Conservation (phyloP, 495 filamentous ascomycete genomes). For the Astrocystis sublimbata region DNA sequence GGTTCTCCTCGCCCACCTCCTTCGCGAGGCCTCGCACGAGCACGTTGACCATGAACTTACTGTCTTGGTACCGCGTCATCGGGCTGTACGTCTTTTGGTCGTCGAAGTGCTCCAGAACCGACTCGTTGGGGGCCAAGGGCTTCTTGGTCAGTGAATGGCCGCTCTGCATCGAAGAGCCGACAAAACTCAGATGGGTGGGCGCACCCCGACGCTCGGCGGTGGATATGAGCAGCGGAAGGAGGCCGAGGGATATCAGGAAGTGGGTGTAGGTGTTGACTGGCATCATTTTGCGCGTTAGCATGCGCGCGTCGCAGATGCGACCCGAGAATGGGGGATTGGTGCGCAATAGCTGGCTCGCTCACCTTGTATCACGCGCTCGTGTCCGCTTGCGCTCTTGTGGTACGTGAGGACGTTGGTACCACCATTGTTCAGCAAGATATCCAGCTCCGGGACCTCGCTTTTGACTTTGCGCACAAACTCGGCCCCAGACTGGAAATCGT, state of each 20-base stretch:
- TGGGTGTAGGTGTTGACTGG: slow-evolving; percentile 39
- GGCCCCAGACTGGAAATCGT: slow-evolving; percentile 19
- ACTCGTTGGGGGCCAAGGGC: slow-evolving; percentile 18
- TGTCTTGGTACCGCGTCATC: slow-evolving; percentile 31
- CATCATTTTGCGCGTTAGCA: neutral
- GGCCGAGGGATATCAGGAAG: slow-evolving; percentile 31
- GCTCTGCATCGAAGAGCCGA: slow-evolving; percentile 35
- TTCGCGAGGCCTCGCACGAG: slow-evolving; percentile 36
- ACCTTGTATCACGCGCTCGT: slow-evolving; percentile 32
- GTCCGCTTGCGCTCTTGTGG: slow-evolving; percentile 29
- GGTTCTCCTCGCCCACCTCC: slow-evolving; percentile 16
- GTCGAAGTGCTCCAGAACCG: slow-evolving; percentile 34
- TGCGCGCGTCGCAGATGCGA: neutral
- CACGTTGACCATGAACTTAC: slow-evolving; percentile 34
- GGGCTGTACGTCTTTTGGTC: slow-evolving; percentile 20
- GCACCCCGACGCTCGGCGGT: slow-evolving; percentile 22
- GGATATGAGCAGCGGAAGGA: slow-evolving; percentile 36
- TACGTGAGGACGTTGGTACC: slow-evolving; percentile 29
- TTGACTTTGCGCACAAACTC: slow-evolving; percentile 27
- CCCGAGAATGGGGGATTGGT: neutral
- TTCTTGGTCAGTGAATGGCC: slow-evolving; percentile 17
- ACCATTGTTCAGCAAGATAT: slow-evolving; percentile 40
- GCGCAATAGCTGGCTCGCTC: neutral
- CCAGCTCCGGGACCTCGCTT: slow-evolving; percentile 22
- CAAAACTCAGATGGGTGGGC: slow-evolving; percentile 34